Percentiles rank a stretch among this genome's conserved stretches.
Conservation (phyloP, 2,329 filamentous ascomycete genomes). For the Fusarium tjaetaba region DNA sequence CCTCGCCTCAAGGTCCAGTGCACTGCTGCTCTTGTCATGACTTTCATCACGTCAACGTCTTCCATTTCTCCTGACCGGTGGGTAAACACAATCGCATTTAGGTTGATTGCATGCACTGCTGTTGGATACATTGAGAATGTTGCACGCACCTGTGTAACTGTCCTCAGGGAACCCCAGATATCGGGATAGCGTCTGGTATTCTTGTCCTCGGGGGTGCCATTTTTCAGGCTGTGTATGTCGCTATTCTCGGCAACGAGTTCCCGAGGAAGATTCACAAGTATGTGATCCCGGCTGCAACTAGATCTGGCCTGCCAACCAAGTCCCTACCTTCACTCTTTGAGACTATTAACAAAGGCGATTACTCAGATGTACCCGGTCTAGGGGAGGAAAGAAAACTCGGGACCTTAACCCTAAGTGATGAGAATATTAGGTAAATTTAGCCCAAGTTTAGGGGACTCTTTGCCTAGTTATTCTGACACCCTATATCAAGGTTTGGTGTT, state of each 20-base stretch:
- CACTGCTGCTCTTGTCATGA: conserved; percentile 44
- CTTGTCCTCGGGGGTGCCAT: conserved; percentile 54
- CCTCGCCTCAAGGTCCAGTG: conserved; percentile 50
- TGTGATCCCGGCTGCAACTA: conserved; percentile 48
- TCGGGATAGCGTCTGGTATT: conserved; percentile 56
- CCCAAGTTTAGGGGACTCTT: too few species aligned
- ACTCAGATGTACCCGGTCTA: conserved; percentile 44
- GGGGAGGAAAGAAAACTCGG: too few species aligned
- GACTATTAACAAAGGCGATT: conserved; percentile 46
- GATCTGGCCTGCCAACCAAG: conserved; percentile 49
- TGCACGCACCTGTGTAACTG: conserved; percentile 54
- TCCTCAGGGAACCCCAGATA: conserved; percentile 59
- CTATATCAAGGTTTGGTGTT: too few species aligned
- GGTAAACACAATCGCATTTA: conserved; percentile 47
- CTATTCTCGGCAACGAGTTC: conserved; percentile 51
- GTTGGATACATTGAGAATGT: conserved; percentile 54
- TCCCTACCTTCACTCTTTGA: conserved; percentile 48
- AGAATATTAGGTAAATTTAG: too few species aligned
- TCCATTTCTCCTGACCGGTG: conserved; percentile 43
- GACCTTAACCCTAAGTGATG: too few species aligned
- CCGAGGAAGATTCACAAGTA: conserved; percentile 46
- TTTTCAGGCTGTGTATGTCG: conserved; percentile 50
- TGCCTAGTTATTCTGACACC: too few species aligned
- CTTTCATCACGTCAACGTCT: conserved; percentile 48
- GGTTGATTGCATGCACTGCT: conserved; percentile 45